These are phyloP conservation scores for Penicillium hesseltinei DNA, from an alignment of 2,329 filamentous ascomycete genomes.

Conservation along the genomic window DNA sequence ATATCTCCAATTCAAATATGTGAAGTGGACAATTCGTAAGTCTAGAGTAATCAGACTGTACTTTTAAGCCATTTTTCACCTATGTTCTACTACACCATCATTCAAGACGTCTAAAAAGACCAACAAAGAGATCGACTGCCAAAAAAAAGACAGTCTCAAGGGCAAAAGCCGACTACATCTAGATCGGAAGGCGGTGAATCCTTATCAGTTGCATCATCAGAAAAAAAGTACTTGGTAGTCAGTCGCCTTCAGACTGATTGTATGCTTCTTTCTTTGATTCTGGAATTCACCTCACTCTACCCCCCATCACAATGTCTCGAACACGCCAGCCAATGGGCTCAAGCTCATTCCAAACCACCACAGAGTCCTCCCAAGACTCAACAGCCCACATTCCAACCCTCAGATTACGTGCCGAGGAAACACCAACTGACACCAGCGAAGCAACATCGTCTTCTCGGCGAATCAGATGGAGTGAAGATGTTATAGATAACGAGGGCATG, in stretches of 20 bases:
- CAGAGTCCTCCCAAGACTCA: constrained; percentile 19
- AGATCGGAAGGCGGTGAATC: constrained; percentile 3
- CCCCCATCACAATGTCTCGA: constrained; percentile 34
- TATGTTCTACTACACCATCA: neutral
- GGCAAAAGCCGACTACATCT: too few species aligned
- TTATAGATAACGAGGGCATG: constrained; percentile 92
- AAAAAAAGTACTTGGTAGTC: neutral
- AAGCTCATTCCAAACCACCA: constrained; percentile 30
- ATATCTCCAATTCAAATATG: neutral
- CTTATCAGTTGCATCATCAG: constrained; percentile 21
- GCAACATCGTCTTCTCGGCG: constrained; percentile 50
- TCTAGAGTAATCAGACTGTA: too few species aligned
- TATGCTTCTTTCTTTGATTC: neutral
- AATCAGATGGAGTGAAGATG: constrained; percentile 90
- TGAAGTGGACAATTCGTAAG: neutral
- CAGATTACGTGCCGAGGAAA: constrained; percentile 31
- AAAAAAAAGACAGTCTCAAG: neutral
- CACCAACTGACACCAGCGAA: constrained; percentile 4
- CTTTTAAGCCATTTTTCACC: neutral
- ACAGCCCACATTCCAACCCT: constrained; percentile 31
- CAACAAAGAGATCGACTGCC: neutral
- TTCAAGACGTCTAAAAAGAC: neutral
- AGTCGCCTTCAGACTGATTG: neutral
- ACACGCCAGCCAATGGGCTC: constrained; percentile 34
- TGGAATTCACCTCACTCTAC: neutral